A percentile compares a stretch with the other conserved stretches of the same genome.
Evolutionary conservation across 495 filamentous ascomycete species (phyloP).

Genomic region (Hypoxylon subgilvum): DNA sequence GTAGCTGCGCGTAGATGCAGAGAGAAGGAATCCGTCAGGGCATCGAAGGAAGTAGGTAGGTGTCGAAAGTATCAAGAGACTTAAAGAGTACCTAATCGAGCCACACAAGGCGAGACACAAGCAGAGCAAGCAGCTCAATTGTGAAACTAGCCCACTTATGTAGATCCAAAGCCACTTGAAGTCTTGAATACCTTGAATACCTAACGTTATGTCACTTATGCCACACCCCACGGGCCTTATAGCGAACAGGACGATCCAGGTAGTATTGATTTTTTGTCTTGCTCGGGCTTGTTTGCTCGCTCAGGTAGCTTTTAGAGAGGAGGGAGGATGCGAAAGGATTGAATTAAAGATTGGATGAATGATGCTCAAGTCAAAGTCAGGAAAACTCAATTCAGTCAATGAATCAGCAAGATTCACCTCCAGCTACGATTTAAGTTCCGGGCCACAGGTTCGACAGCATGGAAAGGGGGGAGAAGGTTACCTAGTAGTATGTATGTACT

Average conservation of each 20-base stretch:
- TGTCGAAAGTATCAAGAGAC: too few species aligned
- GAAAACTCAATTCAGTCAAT: slow-evolving; percentile 1
- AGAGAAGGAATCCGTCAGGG: not conserved
- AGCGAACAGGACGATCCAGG: slow-evolving; percentile 4
- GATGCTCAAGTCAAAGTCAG: not conserved
- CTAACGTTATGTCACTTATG: too few species aligned
- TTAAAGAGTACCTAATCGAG: too few species aligned
- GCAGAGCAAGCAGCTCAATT: slow-evolving; percentile 5
- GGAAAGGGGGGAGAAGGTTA: slow-evolving; percentile 12
- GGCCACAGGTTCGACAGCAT: not conserved
- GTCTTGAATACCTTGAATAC: too few species aligned
- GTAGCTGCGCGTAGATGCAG: slow-evolving; percentile 2
- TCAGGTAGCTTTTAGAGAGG: too few species aligned
- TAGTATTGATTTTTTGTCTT: not conserved
- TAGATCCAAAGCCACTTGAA: slow-evolving; percentile 1
- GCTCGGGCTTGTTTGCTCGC: too few species aligned
- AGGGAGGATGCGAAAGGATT: too few species aligned
- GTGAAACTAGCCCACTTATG: slow-evolving; percentile 26
- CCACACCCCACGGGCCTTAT: slow-evolving; percentile 11
- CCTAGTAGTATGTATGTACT: too few species aligned
- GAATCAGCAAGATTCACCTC: too few species aligned
- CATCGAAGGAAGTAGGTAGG: slow-evolving; percentile 16
- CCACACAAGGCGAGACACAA: slow-evolving; percentile 26
- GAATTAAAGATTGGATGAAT: not conserved
- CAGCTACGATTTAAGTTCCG: too few species aligned